These are phyloP conservation scores for Chaetomidium leptoderma DNA, from an alignment of 495 filamentous ascomycete species.

Conservation along the genomic window DNA sequence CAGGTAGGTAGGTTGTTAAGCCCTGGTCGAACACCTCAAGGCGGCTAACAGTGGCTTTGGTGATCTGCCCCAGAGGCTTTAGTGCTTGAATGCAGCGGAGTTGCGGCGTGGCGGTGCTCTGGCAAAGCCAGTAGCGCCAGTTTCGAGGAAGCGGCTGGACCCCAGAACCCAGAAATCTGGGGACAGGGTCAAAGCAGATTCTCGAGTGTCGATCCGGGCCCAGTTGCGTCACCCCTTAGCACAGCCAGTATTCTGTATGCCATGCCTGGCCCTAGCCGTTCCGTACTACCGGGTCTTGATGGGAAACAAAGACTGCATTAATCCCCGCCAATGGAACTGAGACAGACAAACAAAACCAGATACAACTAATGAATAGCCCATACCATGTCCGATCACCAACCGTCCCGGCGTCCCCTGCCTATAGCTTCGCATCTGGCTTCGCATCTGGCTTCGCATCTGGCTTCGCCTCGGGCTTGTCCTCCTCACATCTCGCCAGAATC, in stretches of 20 bases:
- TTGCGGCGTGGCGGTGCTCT: not conserved
- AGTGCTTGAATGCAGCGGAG: not conserved
- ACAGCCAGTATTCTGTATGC: too few species aligned
- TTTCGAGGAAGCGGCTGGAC: not conserved
- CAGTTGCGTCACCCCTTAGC: too few species aligned
- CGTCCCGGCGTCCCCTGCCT: not conserved
- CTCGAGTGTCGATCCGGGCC: not conserved
- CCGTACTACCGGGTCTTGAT: too few species aligned
- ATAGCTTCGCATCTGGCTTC: too few species aligned
- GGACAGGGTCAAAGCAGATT: slow-evolving; percentile 5
- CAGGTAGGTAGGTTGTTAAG: too few species aligned
- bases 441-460: too few species aligned
- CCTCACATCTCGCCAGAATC: slow-evolving; percentile 54
- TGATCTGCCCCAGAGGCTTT: not conserved
- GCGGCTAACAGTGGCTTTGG: not conserved
- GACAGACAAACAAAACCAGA: not conserved
- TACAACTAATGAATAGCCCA: not conserved
- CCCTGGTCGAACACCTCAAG: too few species aligned
- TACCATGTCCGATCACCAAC: too few species aligned
- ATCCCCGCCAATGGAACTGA: too few species aligned
- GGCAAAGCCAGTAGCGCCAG: not conserved
- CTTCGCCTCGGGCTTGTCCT: slow-evolving; percentile 13
- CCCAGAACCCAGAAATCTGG: not conserved
- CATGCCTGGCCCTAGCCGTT: too few species aligned
- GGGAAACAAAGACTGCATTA: too few species aligned